phyloP scores from a whole-genome alignment of 306 rosid species.

The Rosa chinensis region DNA sequence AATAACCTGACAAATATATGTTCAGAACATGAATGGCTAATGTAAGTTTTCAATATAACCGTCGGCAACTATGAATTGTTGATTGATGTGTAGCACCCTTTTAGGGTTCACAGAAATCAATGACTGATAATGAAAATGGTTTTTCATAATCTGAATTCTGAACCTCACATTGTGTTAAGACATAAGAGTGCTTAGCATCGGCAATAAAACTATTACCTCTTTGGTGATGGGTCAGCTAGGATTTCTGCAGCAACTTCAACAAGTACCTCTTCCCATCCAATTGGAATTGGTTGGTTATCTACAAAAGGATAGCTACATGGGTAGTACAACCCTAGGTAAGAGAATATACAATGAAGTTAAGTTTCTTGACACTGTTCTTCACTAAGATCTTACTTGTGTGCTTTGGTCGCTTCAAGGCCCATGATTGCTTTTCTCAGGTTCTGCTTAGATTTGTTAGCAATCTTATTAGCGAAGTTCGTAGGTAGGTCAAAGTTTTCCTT shows the following conservation, averaged over 20 bases:
- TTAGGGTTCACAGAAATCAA: background rate
- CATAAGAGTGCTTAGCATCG: background rate
- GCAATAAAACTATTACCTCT: slow-evolving; percentile 41
- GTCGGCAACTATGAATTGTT: background rate
- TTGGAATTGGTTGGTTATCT: slow-evolving; percentile 77
- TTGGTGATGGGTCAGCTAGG: slow-evolving; percentile 64
- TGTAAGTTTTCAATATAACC: background rate
- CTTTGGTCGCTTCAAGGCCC: slow-evolving; percentile 93
- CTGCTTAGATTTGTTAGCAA: slow-evolving; percentile 74
- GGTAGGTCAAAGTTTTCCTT: slow-evolving; percentile 70
- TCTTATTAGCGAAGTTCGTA: slow-evolving; percentile 62
- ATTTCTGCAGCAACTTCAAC: slow-evolving; percentile 71
- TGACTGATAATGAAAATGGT: background rate
- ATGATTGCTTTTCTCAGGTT: slow-evolving; percentile 80
- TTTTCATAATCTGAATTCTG: background rate
- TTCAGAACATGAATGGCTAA: background rate
- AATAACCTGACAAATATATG: slow-evolving; percentile 46
- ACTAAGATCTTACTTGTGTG: slow-evolving; percentile 61
- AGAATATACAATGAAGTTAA: background rate
- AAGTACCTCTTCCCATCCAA: slow-evolving; percentile 79
- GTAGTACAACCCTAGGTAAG: slow-evolving; percentile 27
- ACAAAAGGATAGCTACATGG: slow-evolving; percentile 75
- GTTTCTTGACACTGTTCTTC: background rate
- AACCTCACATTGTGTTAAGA: background rate
- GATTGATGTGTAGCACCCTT: background rate